These are phyloP conservation scores for Heimioporus sp. DNA, from an alignment of 768 basidiomycete genomes.

Conservation along the genomic window DNA sequence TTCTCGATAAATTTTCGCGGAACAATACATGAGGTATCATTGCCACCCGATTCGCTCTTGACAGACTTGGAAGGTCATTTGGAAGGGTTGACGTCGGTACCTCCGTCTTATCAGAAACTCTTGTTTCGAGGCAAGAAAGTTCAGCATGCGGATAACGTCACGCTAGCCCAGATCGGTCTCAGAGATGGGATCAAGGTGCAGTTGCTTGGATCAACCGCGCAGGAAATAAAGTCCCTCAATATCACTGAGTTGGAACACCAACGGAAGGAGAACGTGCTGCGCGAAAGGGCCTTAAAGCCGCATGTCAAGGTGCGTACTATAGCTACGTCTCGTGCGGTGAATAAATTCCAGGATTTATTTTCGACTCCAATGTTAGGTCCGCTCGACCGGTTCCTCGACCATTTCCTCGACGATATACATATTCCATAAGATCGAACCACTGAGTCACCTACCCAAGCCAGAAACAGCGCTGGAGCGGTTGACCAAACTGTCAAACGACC, in stretches of 20 bases:
- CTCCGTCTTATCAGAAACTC: conserved; percentile 65
- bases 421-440: conserved; percentile 64
- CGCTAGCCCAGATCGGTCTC: conserved; percentile 48
- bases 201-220: conserved; percentile 62
- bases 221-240: conserved; percentile 55
- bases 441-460: conserved; percentile 65
- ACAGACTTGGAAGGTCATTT: conserved; percentile 47
- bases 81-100: conserved; percentile 65
- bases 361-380: conserved; percentile 39
- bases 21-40: conserved; percentile 41
- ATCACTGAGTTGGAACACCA: conserved; percentile 57
- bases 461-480: conserved; percentile 53
- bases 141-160: conserved; percentile 28
- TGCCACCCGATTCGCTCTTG: conserved; percentile 53
- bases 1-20: conserved; percentile 48
- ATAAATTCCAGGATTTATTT: neutral
- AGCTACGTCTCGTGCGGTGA: neutral
- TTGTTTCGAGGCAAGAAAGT: conserved; percentile 66
- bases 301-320: conserved; percentile 48
- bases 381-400: conserved; percentile 49
- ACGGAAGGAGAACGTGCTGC: conserved; percentile 55
- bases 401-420: conserved; percentile 44
- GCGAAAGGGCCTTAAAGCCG: conserved; percentile 54
- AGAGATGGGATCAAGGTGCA: conserved; percentile 66
- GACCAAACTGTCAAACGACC: conserved; percentile 61